Percentiles rank a stretch among this genome's conserved stretches.
phyloP scores from a whole-genome alignment of 305 asterid species.

The Caryopteris hybrid region DNA sequence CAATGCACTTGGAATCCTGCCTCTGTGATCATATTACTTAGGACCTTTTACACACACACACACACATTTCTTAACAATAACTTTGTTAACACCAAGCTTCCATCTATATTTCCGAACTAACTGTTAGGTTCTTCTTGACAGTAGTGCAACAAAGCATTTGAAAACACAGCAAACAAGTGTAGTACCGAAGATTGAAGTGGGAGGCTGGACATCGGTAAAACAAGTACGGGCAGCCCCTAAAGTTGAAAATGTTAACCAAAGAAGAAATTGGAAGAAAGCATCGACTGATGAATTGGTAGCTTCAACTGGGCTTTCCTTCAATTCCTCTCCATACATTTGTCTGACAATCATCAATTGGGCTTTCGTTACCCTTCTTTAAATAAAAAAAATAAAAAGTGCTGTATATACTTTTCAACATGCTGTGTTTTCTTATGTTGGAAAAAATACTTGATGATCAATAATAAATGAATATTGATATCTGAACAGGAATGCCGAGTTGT shows the following conservation, averaged over 20 bases:
- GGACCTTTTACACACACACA: not conserved
- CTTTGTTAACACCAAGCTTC: conserved; percentile 7
- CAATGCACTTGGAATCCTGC: not conserved
- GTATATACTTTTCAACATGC: not conserved
- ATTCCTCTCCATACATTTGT: conserved; percentile 1
- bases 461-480: conserved; percentile 27
- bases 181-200: conserved; percentile 40
- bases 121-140: conserved; percentile 9
- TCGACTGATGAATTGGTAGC: conserved; percentile 42
- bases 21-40: not conserved
- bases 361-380: not conserved
- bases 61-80: too few relatives aligned
- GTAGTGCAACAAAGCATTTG: conserved; percentile 26
- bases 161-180: conserved; percentile 28
- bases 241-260: conserved; percentile 26
- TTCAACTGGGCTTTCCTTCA: conserved; percentile 9
- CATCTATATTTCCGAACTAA: conserved; percentile 4
- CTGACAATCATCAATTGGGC: conserved; percentile 4
- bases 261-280: conserved; percentile 33
- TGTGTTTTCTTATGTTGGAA: not conserved
- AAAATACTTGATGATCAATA: conserved; percentile 11
- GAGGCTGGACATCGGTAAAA: conserved; percentile 75
- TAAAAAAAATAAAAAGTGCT: not conserved
- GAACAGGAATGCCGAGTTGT: conserved; percentile 29
- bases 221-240: conserved; percentile 33